A percentile compares a stretch with the other conserved stretches of the same genome.
Evolutionary conservation across 441 rosid species (phyloP).

Genomic region (Erysimum pusillum): DNA sequence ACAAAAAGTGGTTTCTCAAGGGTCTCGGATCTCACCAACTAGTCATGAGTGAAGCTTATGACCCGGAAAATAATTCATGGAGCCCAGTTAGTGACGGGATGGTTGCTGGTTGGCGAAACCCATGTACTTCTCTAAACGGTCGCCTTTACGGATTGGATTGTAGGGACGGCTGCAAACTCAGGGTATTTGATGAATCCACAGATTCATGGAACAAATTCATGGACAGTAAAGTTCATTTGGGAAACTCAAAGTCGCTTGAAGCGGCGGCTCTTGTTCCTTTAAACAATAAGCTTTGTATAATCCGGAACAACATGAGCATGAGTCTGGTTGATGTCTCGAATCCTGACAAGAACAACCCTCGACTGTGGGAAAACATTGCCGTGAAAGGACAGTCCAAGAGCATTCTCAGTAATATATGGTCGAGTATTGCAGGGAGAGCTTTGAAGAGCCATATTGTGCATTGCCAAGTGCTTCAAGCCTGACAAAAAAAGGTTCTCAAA

Average conservation of each 20-base stretch:
- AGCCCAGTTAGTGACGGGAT: conserved; percentile 74
- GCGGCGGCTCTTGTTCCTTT: conserved; percentile 93
- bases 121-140: conserved; percentile 76
- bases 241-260: conserved; percentile 78
- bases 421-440: conserved; percentile 88
- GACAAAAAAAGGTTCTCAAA: conserved; percentile 38
- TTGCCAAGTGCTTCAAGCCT: conserved; percentile 93
- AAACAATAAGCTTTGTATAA: conserved; percentile 83
- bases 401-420: conserved; percentile 79
- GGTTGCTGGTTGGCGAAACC: conserved; percentile 92
- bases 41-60: conserved; percentile 90
- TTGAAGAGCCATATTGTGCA: conserved; percentile 86
- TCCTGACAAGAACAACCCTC: conserved; percentile 73
- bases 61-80: conserved; percentile 80
- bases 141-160: conserved; percentile 85
- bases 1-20: conserved; percentile 89
- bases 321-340: conserved; percentile 85
- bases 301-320: conserved; percentile 90
- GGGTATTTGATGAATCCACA: conserved; percentile 70
- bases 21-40: conserved; percentile 86
- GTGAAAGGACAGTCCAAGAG: conserved; percentile 79
- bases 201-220: conserved; percentile 86
- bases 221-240: conserved; percentile 89
- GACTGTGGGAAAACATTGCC: conserved; percentile 82
- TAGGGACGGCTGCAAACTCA: conserved; percentile 85